Percentiles rank a stretch among this genome's conserved stretches.
phyloP scores from a whole-genome alignment of 2,329 filamentous ascomycete species.

The Colletotrichum neosansevieriae region DNA sequence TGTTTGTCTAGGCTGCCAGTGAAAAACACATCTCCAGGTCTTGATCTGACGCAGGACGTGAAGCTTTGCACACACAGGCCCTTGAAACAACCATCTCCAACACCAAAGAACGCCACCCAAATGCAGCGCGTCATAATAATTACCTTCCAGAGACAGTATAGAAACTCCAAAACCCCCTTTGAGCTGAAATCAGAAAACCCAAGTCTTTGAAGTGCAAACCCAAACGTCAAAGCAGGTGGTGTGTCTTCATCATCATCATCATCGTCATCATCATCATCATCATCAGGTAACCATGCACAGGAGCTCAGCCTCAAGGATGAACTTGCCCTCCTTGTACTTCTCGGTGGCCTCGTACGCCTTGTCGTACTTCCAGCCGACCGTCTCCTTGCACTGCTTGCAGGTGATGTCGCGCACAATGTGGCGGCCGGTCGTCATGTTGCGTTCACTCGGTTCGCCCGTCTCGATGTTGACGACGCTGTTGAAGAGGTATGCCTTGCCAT shows the following conservation, averaged over 20 bases:
- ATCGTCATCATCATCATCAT: slow-evolving; percentile 34
- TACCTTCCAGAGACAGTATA: background rate
- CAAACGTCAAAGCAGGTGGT: background rate
- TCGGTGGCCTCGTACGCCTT: slow-evolving; percentile 92
- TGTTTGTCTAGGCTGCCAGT: no score
- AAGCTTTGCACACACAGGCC: background rate
- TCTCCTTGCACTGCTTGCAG: slow-evolving; percentile 91
- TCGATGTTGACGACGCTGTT: slow-evolving; percentile 93
- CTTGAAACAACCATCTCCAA: background rate
- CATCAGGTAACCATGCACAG: slow-evolving; percentile 80
- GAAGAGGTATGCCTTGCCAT: slow-evolving; percentile 98
- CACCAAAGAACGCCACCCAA: slow-evolving; percentile 9
- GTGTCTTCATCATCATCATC: background rate
- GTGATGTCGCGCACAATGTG: slow-evolving; percentile 94
- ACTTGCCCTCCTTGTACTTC: slow-evolving; percentile 99
- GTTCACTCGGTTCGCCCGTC: slow-evolving; percentile 86
- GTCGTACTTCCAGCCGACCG: slow-evolving; percentile 99
- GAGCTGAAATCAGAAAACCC: background rate
- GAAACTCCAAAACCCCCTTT: background rate
- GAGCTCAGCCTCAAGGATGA: slow-evolving; percentile 92
- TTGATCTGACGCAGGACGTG: background rate
- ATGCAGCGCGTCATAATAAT: background rate
- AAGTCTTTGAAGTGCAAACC: background rate
- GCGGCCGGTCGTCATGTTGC: slow-evolving; percentile 96
- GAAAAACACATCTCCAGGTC: no score